Evolutionary conservation across 495 filamentous ascomycete genomes (phyloP).

Genomic region (Apiosordaria backusii): DNA sequence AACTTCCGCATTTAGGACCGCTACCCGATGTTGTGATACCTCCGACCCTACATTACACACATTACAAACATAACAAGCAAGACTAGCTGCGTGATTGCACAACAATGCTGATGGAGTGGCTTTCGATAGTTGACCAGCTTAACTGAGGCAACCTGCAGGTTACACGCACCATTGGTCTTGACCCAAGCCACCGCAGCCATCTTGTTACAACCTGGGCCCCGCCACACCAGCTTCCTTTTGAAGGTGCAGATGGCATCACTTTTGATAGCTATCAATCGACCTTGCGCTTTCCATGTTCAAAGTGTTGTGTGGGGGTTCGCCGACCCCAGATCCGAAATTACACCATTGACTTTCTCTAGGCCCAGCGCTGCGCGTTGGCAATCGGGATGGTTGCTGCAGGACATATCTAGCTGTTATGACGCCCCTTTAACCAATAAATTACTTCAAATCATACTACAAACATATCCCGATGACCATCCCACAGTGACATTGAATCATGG

Average conservation of each 20-base stretch:
- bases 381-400: no score
- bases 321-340: not conserved
- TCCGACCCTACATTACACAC: not conserved
- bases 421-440: no score
- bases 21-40: constrained; percentile 1
- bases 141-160: not conserved
- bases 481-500: not conserved
- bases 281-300: not conserved
- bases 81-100: not conserved
- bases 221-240: not conserved
- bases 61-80: not conserved
- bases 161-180: not conserved
- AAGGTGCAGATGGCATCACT: not conserved
- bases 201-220: not conserved
- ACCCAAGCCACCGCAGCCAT: not conserved
- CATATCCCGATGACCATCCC: not conserved
- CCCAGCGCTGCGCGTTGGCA: no score
- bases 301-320: not conserved
- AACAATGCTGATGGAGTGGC: not conserved
- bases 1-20: constrained; percentile 1
- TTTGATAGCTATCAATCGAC: not conserved
- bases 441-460: not conserved
- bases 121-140: not conserved
- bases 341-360: no score
- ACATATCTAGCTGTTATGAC: no score